Conservation (phyloP, 306 rosid species). For the Phaseolus lunatus region DNA sequence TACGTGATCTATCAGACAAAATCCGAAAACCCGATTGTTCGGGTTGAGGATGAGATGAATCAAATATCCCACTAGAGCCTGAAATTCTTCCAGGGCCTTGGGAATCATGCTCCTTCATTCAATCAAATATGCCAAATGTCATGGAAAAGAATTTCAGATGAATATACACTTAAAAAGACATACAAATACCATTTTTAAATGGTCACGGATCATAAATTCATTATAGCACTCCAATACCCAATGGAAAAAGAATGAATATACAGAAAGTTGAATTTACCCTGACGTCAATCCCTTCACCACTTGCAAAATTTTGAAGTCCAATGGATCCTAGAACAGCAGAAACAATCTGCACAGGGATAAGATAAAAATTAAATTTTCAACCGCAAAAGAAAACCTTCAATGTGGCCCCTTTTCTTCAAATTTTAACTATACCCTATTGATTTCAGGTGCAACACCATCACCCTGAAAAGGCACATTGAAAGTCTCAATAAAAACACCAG, state of each 20-base stretch:
- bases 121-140: slow-evolving; percentile 47
- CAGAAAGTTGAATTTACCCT: slow-evolving; percentile 63
- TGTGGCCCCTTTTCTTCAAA: slow-evolving; percentile 31
- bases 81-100: slow-evolving; percentile 72
- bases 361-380: slow-evolving; percentile 35
- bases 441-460: slow-evolving; percentile 77
- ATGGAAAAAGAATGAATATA: neutral
- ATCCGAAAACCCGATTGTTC: slow-evolving; percentile 64
- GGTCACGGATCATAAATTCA: neutral
- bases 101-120: slow-evolving; percentile 70
- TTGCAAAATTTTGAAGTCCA: slow-evolving; percentile 67
- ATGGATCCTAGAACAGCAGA: slow-evolving; percentile 92
- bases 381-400: slow-evolving; percentile 37
- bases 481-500: slow-evolving; percentile 92
- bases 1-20: slow-evolving; percentile 64
- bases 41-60: slow-evolving; percentile 61
- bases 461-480: slow-evolving; percentile 88
- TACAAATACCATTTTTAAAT: neutral
- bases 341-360: slow-evolving; percentile 62
- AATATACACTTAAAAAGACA: slow-evolving; percentile 35
- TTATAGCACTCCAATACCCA: neutral
- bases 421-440: slow-evolving; percentile 70
- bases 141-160: slow-evolving; percentile 16
- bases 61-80: slow-evolving; percentile 60
- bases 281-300: slow-evolving; percentile 73